Evolutionary conservation across 306 rosid species (phyloP).

Genomic region (Pterocarpus macrocarpus): DNA sequence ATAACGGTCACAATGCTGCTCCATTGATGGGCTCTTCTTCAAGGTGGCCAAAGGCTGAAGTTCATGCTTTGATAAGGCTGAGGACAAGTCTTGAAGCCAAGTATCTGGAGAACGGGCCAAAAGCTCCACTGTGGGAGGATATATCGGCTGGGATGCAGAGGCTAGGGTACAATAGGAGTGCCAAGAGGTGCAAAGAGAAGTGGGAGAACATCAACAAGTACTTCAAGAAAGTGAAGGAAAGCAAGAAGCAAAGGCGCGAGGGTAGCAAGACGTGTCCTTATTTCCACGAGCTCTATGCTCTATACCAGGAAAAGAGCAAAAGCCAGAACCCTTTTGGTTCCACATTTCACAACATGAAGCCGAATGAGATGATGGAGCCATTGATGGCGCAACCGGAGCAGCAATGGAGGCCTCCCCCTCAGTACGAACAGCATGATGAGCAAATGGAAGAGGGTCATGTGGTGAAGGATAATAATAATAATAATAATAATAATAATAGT

Average conservation of each 20-base stretch:
- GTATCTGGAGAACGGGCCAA: conserved; percentile 82
- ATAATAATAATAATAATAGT: background rate
- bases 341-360: conserved; percentile 36
- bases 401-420: conserved; percentile 80
- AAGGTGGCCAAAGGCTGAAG: conserved; percentile 71
- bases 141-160: conserved; percentile 80
- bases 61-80: conserved; percentile 69
- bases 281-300: conserved; percentile 76
- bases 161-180: conserved; percentile 72
- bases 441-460: conserved; percentile 11
- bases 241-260: conserved; percentile 67
- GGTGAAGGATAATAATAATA: background rate
- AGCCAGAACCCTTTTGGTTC: conserved; percentile 33
- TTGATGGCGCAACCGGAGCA: conserved; percentile 87
- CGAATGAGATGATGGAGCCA: conserved; percentile 63
- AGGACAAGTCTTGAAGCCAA: conserved; percentile 67
- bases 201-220: conserved; percentile 99
- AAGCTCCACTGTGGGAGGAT: conserved; percentile 92
- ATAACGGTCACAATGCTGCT: conserved; percentile 30
- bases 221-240: conserved; percentile 89
- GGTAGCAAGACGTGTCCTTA: conserved; percentile 93
- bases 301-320: conserved; percentile 67
- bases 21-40: conserved; percentile 22
- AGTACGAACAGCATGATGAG: background rate
- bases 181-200: conserved; percentile 96